These are phyloP conservation scores for Striga hermonthica DNA, from an alignment of 305 asterid genomes.

Conservation along the genomic window DNA sequence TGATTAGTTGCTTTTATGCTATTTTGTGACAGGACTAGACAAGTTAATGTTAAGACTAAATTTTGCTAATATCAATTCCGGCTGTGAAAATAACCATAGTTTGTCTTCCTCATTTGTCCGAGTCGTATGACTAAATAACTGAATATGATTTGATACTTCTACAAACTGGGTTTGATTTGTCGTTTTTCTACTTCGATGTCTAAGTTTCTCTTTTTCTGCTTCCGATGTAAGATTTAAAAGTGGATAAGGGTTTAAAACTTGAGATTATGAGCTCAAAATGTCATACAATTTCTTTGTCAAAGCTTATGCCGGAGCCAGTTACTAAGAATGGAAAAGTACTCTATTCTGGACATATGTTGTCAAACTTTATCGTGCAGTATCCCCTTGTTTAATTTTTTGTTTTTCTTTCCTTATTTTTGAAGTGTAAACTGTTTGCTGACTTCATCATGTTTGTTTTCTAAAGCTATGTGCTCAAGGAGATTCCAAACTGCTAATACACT, in stretches of 20 bases:
- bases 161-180: neutral
- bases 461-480: constrained; percentile 93
- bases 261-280: constrained; percentile 5
- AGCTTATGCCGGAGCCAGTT: neutral
- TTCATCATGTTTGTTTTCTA: constrained; percentile 35
- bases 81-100: neutral
- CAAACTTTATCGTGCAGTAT: constrained; percentile 5
- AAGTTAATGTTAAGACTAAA: constrained; percentile 11
- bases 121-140: constrained; percentile 10
- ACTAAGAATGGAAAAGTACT: constrained; percentile 19
- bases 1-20: constrained; percentile 19
- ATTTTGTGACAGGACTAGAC: constrained; percentile 1
- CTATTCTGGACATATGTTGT: constrained; percentile 19
- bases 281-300: constrained; percentile 18
- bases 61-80: constrained; percentile 16
- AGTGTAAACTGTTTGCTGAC: constrained; percentile 23
- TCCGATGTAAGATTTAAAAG: constrained; percentile 8
- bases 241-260: neutral
- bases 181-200: neutral
- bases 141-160: constrained; percentile 19
- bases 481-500: constrained; percentile 60
- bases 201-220: constrained; percentile 22
- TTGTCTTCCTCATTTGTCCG: constrained; percentile 14
- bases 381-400: neutral
- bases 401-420: constrained; percentile 13